Conservation (phyloP, 176 grass and related monocot species). For the Oryza glaberrima region DNA sequence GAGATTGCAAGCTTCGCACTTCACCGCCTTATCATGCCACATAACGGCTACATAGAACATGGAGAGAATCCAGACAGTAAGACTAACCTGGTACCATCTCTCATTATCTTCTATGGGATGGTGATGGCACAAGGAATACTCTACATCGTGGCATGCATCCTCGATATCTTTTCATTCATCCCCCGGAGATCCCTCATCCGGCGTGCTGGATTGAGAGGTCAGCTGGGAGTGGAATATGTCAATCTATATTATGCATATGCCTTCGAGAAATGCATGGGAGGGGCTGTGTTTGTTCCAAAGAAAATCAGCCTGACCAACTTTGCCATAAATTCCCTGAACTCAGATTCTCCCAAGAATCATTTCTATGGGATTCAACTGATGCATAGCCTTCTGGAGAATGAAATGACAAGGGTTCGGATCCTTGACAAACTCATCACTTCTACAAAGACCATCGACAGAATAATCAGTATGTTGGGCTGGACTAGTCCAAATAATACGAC, state of each 20-base stretch:
- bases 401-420: too few relatives aligned
- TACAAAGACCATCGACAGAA: neutral
- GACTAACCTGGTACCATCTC: neutral
- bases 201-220: neutral
- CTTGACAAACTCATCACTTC: neutral
- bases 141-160: neutral
- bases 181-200: neutral
- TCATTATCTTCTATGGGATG: constrained; percentile 12
- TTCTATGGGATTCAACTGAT: neutral
- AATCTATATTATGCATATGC: constrained; percentile 19
- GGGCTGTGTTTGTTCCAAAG: neutral
- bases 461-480: constrained; percentile 16
- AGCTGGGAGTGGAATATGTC: constrained; percentile 11
- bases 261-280: constrained; percentile 5
- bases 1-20: too few relatives aligned
- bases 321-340: constrained; percentile 6
- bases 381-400: neutral
- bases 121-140: constrained; percentile 30
- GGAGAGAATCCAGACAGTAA: too few relatives aligned
- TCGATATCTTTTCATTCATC: constrained; percentile 4
- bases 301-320: neutral
- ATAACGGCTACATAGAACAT: too few relatives aligned
- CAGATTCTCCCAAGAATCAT: neutral
- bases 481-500: neutral
- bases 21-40: too few relatives aligned